Evolutionary conservation across 805 yeast species (phyloP).

Genomic region (Nakazawaea ishiwadae): DNA sequence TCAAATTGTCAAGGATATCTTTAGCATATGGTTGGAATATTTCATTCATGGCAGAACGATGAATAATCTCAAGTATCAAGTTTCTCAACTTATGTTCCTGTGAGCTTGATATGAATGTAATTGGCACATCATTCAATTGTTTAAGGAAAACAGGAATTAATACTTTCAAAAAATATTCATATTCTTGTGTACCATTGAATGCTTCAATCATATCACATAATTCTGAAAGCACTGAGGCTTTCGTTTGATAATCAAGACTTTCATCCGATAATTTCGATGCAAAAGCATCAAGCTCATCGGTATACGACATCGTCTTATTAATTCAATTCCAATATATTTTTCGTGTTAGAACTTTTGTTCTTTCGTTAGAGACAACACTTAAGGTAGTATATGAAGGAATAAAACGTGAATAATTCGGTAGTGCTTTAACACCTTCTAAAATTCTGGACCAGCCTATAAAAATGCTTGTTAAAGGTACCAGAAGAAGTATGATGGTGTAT

Average conservation of each 20-base stretch:
- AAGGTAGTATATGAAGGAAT: no score
- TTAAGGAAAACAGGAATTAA: slow-evolving; percentile 67
- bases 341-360: not conserved
- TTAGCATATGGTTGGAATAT: slow-evolving; percentile 67
- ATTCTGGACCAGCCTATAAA: no score
- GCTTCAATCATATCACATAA: slow-evolving; percentile 83
- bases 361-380: no score
- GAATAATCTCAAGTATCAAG: slow-evolving; percentile 71
- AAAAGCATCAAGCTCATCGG: slow-evolving; percentile 61
- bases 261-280: slow-evolving; percentile 56
- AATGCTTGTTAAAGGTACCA: no score
- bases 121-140: slow-evolving; percentile 62
- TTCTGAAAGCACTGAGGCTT: slow-evolving; percentile 72
- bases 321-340: not conserved
- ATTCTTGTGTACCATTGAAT: slow-evolving; percentile 76
- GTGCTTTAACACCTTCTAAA: no score
- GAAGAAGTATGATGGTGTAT: no score
- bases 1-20: slow-evolving; percentile 54
- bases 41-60: slow-evolving; percentile 80
- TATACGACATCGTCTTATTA: slow-evolving; percentile 32
- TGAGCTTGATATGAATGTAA: slow-evolving; percentile 61
- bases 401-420: no score
- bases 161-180: slow-evolving; percentile 66
- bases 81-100: slow-evolving; percentile 77
- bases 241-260: slow-evolving; percentile 50